Evolutionary conservation across 805 yeast genomes (phyloP), one percentile per base, ranked within the genome.

Genomic region (Candida rishiriensis): DNA sequence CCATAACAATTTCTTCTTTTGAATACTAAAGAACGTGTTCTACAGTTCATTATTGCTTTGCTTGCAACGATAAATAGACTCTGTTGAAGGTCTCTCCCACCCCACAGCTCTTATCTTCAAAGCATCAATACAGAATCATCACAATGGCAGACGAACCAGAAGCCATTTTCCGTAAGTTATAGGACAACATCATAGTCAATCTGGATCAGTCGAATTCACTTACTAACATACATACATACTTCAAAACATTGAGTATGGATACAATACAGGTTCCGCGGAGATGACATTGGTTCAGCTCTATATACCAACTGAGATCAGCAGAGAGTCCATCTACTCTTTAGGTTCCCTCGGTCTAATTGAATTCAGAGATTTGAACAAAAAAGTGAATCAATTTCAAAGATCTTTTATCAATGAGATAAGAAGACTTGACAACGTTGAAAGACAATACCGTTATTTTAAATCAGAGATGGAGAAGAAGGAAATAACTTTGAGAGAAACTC

Each of bases 251-350:
- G 16, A 32, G 10, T 36, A 17, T 26, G 15, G 14, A 9, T 12
- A 12, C 29, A 18, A 2, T 38, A 21, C 36, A 53, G 56, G 97
- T 75, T 91, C 99, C 49, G 99, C 98, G 85, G 95, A 86, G 60
- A 95, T 93, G 98, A 79, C 96, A 40, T 76, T 90, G 61, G 82
- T 91, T 44, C 97, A 93, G 70, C 71, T 93, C 57, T 91, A 88
- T 65, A 82, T 93, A 48, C 95, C 98, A 14, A 81, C 88, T 30
- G 99, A 93, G 67, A 82, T 87, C 40, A 77, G 95, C 14, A 74
- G 97, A 54, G 96, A 89, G 52, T 79, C 89, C 5, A 82, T 89
- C 15, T 80, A 87, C 54, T 77, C 88, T n/a, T 70, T 93, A 34
- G 99, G 99, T 7, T 85, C 87, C 50, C 71, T 87, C 56, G 95